Evolutionary conservation across 2,329 filamentous ascomycete species (phyloP), one percentile per base, ranked within the genome.

Genomic region (Fusarium vanettenii): DNA sequence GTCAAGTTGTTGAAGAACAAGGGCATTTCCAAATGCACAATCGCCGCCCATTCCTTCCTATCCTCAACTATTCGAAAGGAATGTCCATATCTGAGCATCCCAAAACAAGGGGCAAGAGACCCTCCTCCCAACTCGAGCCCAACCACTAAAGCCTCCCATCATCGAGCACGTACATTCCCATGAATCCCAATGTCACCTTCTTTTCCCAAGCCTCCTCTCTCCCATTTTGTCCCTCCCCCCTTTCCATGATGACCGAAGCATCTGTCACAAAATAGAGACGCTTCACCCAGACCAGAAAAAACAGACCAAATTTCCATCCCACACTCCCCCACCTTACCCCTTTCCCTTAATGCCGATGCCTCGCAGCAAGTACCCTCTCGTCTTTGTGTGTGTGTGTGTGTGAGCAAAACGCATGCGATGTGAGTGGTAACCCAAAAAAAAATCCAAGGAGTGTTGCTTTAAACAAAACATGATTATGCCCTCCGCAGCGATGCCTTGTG

Each of bases 31-130:
- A 65, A 79, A 79, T 74, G 71, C 77, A 80, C 70, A 76, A 79
- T 66, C 76, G 72, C 78, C 78, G 66, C 78, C 75, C 73, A 72
- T 76, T 77, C 79, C 70, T 76, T 76, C 69, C 59, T 73, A 74
- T 76, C 64, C 63, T 73, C 57, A 75, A 72, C 72, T 73, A 79
- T 76, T 63, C 60, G 22, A 72, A 75, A 70, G 71, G 75, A 72
- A 74, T 76, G 72, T 66, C 68, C 69, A 70, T 64, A 29, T 60
- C 55, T 57, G 68, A 61, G 57, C 64, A 69, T 60, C 68, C 64
- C 48, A 56, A 29, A 41, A n/a, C 37, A 20, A 60, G 57, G 39
- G 52, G 45, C 25, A 50, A 50, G 25, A 16, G 45, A 29, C 29
- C 22, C n/a, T 16, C 29, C n/a, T 7, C 20, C 52, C 13, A 45